Evolutionary conservation across 202 grass and related monocot genomes (phyloP).

Genomic region (Panicum hallii): DNA sequence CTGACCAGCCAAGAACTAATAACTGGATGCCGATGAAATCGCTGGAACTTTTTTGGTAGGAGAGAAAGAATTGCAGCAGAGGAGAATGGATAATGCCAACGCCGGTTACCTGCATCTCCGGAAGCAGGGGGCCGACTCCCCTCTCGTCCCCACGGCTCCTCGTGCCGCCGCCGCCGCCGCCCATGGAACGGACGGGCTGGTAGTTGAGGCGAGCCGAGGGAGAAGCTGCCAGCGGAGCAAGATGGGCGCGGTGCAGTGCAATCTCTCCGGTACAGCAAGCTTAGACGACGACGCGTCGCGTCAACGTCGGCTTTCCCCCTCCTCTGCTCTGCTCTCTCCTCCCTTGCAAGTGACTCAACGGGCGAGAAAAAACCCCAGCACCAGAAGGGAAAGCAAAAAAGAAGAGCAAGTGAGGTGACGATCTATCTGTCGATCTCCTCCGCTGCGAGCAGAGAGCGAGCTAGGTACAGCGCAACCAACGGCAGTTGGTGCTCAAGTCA

Average conservation of each 20-base stretch:
- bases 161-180: background rate
- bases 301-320: conserved; percentile 32
- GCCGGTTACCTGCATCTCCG: conserved; percentile 12
- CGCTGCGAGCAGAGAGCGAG: background rate
- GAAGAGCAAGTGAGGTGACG: background rate
- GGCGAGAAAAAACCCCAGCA: background rate
- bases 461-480: conserved; percentile 36
- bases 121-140: conserved; percentile 10
- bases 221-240: background rate
- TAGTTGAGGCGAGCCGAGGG: background rate
- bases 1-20: background rate
- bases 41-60: background rate
- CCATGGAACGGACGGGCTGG: background rate
- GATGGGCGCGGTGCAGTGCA: background rate
- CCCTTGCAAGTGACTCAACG: conserved; percentile 27
- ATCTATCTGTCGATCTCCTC: background rate
- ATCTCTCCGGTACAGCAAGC: background rate
- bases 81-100: too few relatives aligned
- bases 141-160: background rate
- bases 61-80: background rate
- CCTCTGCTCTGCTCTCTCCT: background rate
- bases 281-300: background rate
- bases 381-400: background rate
- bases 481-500: background rate
- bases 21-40: background rate